These are phyloP conservation scores for Melanomma pulvis-pyrius DNA, from an alignment of 495 filamentous ascomycete species.

Conservation along the genomic window DNA sequence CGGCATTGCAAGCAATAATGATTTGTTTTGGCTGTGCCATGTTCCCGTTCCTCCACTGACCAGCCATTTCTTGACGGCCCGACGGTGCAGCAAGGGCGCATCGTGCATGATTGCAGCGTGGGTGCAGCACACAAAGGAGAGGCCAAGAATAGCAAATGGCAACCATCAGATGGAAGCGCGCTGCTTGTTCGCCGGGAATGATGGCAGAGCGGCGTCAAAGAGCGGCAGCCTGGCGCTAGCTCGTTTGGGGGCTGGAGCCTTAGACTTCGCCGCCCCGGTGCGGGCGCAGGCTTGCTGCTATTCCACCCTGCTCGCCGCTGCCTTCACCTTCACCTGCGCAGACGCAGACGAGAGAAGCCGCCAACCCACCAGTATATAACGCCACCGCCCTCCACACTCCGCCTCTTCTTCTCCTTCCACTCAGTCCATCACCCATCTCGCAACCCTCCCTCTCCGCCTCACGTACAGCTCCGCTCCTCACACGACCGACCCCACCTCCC, in stretches of 20 bases:
- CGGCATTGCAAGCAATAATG: no score
- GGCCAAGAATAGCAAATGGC: neutral
- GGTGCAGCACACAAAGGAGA: no score
- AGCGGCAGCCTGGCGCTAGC: conserved; percentile 22
- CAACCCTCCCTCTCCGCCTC: neutral
- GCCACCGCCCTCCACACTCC: neutral
- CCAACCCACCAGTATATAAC: conserved; percentile 9
- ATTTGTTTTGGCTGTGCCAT: no score
- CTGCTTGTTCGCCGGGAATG: neutral
- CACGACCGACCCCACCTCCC: conserved; percentile 8
- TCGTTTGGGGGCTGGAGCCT: conserved; percentile 16
- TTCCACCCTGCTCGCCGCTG: conserved; percentile 4
- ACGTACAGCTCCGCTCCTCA: neutral
- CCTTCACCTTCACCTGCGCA: conserved; percentile 14
- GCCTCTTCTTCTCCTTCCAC: neutral
- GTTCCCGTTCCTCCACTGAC: no score
- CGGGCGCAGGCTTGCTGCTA: conserved; percentile 5
- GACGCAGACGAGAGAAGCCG: neutral
- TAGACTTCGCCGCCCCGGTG: conserved; percentile 7
- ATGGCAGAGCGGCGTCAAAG: no score
- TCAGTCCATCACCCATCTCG: neutral
- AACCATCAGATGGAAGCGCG: neutral
- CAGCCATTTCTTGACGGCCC: no score
- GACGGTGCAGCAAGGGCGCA: neutral
- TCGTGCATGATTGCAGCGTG: neutral